Evolutionary conservation across 2,329 filamentous ascomycete species (phyloP), one percentile per base, ranked within the genome.

Genomic region (Diaporthe citrichinensis): DNA sequence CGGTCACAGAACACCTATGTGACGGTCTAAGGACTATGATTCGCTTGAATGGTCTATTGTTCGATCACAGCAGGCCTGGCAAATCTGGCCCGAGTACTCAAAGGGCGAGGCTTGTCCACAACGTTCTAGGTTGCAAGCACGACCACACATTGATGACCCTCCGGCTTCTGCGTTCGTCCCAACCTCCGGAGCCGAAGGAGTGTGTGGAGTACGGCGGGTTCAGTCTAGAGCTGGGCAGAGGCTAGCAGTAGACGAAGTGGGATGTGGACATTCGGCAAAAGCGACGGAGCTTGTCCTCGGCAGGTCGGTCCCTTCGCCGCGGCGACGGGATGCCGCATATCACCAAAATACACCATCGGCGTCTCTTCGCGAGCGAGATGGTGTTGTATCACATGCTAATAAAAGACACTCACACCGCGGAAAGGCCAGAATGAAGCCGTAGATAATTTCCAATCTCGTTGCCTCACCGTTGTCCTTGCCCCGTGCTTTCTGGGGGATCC

Each of bases 401-500:
- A 41, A 65, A 49, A 57, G 49, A 61, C 44, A 44, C 20, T 44
- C 23, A 28, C 25, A 23, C 31, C 20, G 51, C 41, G 62, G 28
- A 25, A 51, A n/a, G 15, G n/a, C 25, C 25, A 49, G 36, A 44
- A 71, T 7, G 41, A 58, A 44, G 25, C 53, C 28, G 10, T 25
- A 31, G 15, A 67, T 36, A 58, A 62, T 55, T 31, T 57, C 72
- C 57, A 74, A 76, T 76, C 53, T 76, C 74, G 62, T 71, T 62
- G 58, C 65, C 57, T 74, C 74, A 71, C 62, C 71, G 72, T 71
- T 55, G 23, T 31, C 36, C 49, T 34, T 53, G 58, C 46, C 71
- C 71, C 61, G 49, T 65, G 58, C 58, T 53, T 31, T 44, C 34
- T 46, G 59, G 25, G 25, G 71, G 58, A 65, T 34, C 69, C 69